Conservation (phyloP, 148 eudicot species). For the Vaccinium vitisidaea region DNA sequence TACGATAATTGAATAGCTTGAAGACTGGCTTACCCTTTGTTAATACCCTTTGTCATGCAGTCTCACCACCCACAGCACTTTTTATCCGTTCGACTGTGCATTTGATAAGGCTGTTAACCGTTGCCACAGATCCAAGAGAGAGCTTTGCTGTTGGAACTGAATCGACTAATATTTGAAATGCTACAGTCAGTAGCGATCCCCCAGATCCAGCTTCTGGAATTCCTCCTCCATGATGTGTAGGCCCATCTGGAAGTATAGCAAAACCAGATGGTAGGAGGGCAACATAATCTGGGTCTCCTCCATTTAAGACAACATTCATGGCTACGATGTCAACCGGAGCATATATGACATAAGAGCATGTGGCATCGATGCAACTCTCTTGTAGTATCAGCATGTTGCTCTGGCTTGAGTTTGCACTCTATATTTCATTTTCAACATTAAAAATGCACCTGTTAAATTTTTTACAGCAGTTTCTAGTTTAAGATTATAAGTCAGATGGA, state of each 20-base stretch:
- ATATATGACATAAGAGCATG: conserved; percentile 91
- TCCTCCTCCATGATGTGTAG: conserved; percentile 37
- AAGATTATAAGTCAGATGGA: neutral
- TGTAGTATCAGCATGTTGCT: conserved; percentile 99
- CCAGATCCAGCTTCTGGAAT: conserved; percentile 53
- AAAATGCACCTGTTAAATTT: neutral
- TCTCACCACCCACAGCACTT: conserved; percentile 63
- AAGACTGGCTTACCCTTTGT: conserved; percentile 34
- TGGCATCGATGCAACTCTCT: conserved; percentile 86
- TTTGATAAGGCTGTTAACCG: conserved; percentile 91
- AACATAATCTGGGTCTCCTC: conserved; percentile 96
- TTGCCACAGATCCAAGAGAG: conserved; percentile 91
- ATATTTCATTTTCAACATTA: conserved; percentile 4
- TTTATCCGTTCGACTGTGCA: conserved; percentile 97
- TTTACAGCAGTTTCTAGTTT: neutral
- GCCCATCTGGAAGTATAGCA: conserved; percentile 95
- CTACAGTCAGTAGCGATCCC: conserved; percentile 87
- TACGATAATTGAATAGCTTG: neutral
- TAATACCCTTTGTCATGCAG: conserved; percentile 20
- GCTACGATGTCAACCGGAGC: conserved; percentile 96
- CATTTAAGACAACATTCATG: conserved; percentile 90
- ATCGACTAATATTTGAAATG: conserved; percentile 92
- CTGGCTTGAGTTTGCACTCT: conserved; percentile 98
- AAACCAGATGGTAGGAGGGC: conserved; percentile 95
- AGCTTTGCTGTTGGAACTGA: conserved; percentile 98